phyloP scores from a whole-genome alignment of 306 rosid species.

The apple (Malus domestica) region ASM211411v1 NC_041803.1:48368501-48369000 shows the following conservation, averaged over 20 bases:
- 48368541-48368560: not conserved
- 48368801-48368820: slow-evolving; percentile 30
- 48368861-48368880: slow-evolving; percentile 16
- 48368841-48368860: slow-evolving; percentile 6
- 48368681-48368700: not conserved
- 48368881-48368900: slow-evolving; percentile 20
- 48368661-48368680: not conserved
- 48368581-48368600: slow-evolving; percentile 9
- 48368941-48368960: slow-evolving; percentile 27
- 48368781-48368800: slow-evolving; percentile 35
- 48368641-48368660: not conserved
- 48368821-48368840: slow-evolving; percentile 46
- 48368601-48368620: not conserved
- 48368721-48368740: slow-evolving; percentile 3
- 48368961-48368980: slow-evolving; percentile 19
- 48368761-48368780: slow-evolving; percentile 3
- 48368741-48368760: slow-evolving; percentile 8
- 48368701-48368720: not conserved
- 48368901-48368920: slow-evolving; percentile 1
- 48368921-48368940: slow-evolving; percentile 17
- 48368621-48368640: not conserved
- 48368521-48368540: not conserved
- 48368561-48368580: not conserved
- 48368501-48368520: slow-evolving; percentile 5
- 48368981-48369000: slow-evolving; percentile 11